Percentiles rank a stretch among this genome's conserved stretches.
phyloP scores from a whole-genome alignment of 192 early-diverging fungal genomes.

The Podochytrium sp. region DNA sequence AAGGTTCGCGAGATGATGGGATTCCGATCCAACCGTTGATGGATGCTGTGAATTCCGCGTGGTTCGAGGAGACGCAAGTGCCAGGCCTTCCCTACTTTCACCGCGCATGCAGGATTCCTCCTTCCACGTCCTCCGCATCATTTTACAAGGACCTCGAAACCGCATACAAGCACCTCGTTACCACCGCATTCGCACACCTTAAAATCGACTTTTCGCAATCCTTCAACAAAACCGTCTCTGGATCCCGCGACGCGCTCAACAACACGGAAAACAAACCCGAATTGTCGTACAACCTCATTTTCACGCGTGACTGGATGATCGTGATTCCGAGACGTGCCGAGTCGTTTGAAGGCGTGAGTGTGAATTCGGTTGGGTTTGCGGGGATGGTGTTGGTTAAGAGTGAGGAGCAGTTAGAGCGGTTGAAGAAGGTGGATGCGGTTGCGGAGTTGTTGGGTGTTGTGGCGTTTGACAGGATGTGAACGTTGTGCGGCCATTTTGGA shows the following conservation, averaged over 20 bases:
- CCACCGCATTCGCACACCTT: conserved; percentile 25
- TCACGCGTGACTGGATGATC: conserved; percentile 57
- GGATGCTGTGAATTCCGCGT: background rate
- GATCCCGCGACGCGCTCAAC: background rate
- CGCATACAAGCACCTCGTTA: conserved; percentile 18
- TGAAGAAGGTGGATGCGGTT: background rate
- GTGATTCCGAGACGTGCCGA: conserved; percentile 56
- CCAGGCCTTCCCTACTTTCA: conserved; percentile 25
- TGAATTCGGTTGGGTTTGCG: conserved; percentile 72
- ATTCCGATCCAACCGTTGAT: conserved; percentile 13
- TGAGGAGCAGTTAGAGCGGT: conserved; percentile 37
- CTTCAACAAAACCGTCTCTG: conserved; percentile 8
- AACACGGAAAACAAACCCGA: background rate
- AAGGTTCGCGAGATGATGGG: conserved; percentile 10
- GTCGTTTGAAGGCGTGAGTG: conserved; percentile 45
- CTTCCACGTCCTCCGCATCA: background rate
- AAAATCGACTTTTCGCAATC: conserved; percentile 25
- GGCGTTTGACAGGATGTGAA: no score
- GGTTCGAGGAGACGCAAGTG: background rate
- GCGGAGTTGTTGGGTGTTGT: background rate
- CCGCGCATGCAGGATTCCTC: conserved; percentile 7
- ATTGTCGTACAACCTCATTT: conserved; percentile 63
- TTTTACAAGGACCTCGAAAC: conserved; percentile 19
- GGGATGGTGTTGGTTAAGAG: conserved; percentile 63
- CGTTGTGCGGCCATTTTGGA: no score